phyloP scores from a whole-genome alignment of 1,139 yeast genomes.

The Diutina pseudorugosa region DNA sequence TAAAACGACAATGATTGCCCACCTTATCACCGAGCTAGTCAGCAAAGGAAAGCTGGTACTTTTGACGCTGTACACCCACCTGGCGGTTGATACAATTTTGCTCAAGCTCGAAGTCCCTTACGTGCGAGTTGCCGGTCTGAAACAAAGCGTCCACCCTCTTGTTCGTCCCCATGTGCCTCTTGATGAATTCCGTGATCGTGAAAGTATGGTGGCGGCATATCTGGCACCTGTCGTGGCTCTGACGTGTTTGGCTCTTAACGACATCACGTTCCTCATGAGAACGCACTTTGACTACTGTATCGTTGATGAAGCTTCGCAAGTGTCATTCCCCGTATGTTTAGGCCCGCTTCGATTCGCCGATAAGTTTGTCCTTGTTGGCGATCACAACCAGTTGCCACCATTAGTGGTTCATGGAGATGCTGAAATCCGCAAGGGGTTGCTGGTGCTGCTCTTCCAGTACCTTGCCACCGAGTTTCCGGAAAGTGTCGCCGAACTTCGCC shows the following conservation, averaged over 20 bases:
- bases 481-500: constrained; percentile 59
- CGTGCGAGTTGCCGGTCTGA: not conserved
- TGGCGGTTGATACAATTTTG: constrained; percentile 90
- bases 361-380: constrained; percentile 84
- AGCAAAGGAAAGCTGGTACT: constrained; percentile 53
- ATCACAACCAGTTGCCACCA: constrained; percentile 87
- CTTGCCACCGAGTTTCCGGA: constrained; percentile 64
- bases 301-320: constrained; percentile 94
- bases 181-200: not conserved
- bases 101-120: constrained; percentile 40
- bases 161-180: constrained; percentile 18
- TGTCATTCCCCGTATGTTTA: constrained; percentile 77
- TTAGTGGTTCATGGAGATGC: constrained; percentile 54
- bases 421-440: constrained; percentile 48
- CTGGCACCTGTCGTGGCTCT: constrained; percentile 69
- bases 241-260: constrained; percentile 73
- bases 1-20: constrained; percentile 84
- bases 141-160: constrained; percentile 51
- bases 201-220: not conserved
- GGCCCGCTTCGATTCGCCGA: constrained; percentile 78
- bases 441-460: constrained; percentile 61
- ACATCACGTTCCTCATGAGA: constrained; percentile 43
- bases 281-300: constrained; percentile 81
- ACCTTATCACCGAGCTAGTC: constrained; percentile 51
- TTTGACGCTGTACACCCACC: constrained; percentile 81